Evolutionary conservation across 495 filamentous ascomycete species (phyloP).

Genomic region (Podospora fimiseda): DNA sequence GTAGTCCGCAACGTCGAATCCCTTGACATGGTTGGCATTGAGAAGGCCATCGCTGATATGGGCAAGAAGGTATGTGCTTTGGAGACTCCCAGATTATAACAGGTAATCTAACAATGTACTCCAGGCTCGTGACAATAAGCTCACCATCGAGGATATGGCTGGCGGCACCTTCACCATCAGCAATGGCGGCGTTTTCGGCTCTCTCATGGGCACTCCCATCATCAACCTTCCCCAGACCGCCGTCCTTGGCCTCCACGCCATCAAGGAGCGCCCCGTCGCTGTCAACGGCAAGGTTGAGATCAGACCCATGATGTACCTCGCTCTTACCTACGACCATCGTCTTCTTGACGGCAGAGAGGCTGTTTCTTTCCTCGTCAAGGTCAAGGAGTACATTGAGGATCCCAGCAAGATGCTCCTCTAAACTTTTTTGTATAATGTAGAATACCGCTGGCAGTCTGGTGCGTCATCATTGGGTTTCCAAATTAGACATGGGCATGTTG

Average conservation of each 20-base stretch:
- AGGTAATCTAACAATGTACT: conserved; percentile 14
- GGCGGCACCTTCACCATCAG: conserved; percentile 98
- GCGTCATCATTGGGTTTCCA: conserved; percentile 14
- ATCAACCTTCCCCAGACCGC: conserved; percentile 97
- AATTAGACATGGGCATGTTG: conserved; percentile 13
- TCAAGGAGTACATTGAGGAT: conserved; percentile 98
- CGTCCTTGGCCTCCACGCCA: conserved; percentile 93
- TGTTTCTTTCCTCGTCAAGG: conserved; percentile 94
- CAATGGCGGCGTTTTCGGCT: conserved; percentile 70
- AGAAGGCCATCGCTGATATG: conserved; percentile 85
- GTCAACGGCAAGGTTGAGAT: conserved; percentile 91
- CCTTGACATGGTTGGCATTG: conserved; percentile 82
- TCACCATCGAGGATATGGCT: conserved; percentile 99
- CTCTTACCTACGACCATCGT: conserved; percentile 94
- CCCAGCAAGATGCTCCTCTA: conserved; percentile 81
- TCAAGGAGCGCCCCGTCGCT: conserved; percentile 88
- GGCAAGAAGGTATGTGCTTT: conserved; percentile 71
- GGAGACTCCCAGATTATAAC: not conserved
- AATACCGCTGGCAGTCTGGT: conserved; percentile 5
- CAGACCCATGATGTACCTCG: conserved; percentile 98
- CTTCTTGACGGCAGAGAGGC: conserved; percentile 93
- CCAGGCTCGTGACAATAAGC: conserved; percentile 87
- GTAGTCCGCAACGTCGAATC: conserved; percentile 90
- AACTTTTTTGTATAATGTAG: conserved; percentile 5
- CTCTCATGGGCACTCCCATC: conserved; percentile 95